Base-by-base conservation (phyloP, 441 rosid genomes). In the Mallotus japonicus region DNA sequence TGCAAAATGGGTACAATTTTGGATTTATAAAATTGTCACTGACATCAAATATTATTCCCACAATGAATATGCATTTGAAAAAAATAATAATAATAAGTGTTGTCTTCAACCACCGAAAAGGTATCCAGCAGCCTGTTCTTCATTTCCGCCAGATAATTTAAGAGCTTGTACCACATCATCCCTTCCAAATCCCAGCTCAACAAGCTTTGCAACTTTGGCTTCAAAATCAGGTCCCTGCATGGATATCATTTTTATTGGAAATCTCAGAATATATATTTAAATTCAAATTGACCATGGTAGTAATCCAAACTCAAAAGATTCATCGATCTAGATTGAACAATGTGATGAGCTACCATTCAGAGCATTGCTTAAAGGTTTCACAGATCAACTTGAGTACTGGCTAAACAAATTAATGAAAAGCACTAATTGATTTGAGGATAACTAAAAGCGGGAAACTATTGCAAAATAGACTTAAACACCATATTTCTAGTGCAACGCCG, bases 41-140 rank as follows among this genome's bases (percentile, higher is more conserved):
- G 55, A 37, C 57, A 74, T 49, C 61, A 78, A 44, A 71, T 57
- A 15, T n/a, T 59, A 61, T 28, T 81, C 59, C 55, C 77, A 50
- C 60, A 69, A 74, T 53, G 44, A 76, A 62, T 72, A 13, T 28
- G 68, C 24, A 40, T 46, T 12, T 12, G 40, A 4, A 37, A 37
- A 37, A 37, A 37, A 34, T 53, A 63, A 59, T 24, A 62, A 70
- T 67, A 64, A 13, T 8, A 10, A 44, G 17, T 17, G 56, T 49
- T 7, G 13, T 34, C 71, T 71, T 87, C 78, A 95, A 54, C 96
- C 92, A 44, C 93, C 98, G 49, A 95, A 95, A 62, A 95, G 97
- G 82, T 83, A 92, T n/a, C 95, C 96, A 50, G 96, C 99, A n/a
- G 98, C 99, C 76, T 91, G 97, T 50, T 95, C 99, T 83, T 92